Conservation (phyloP, 2,329 filamentous ascomycete species). For the Penicillium janthinellum region DNA sequence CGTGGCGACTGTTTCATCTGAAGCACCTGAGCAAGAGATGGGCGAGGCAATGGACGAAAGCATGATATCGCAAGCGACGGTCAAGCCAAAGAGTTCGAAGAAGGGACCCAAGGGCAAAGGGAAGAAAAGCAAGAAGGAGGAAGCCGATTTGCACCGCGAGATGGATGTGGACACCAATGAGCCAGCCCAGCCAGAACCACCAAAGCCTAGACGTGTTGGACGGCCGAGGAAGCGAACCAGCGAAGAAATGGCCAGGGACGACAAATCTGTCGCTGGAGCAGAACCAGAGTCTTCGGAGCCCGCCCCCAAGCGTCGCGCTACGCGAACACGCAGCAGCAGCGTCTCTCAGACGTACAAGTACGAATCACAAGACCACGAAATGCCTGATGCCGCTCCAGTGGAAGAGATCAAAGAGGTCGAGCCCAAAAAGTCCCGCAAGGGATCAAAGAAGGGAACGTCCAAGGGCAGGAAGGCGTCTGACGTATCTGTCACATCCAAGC, state of each 20-base stretch:
- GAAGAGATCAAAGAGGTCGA: slow-evolving; percentile 32
- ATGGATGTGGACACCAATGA: slow-evolving; percentile 35
- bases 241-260: slow-evolving; percentile 51
- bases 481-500: slow-evolving; percentile 51
- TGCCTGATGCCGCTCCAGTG: slow-evolving; percentile 30
- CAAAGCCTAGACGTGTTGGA: slow-evolving; percentile 38
- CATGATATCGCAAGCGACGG: slow-evolving; percentile 52
- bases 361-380: slow-evolving; percentile 41
- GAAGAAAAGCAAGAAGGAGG: slow-evolving; percentile 45
- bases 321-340: slow-evolving; percentile 54
- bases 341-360: slow-evolving; percentile 39
- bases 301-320: slow-evolving; percentile 62
- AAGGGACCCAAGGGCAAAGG: slow-evolving; percentile 41
- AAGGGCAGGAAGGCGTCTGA: slow-evolving; percentile 55
- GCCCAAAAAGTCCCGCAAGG: slow-evolving; percentile 50
- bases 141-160: slow-evolving; percentile 47
- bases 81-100: slow-evolving; percentile 57
- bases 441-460: slow-evolving; percentile 44
- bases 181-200: slow-evolving; percentile 30
- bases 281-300: slow-evolving; percentile 35
- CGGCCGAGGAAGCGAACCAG: slow-evolving; percentile 66
- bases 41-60: slow-evolving; percentile 61
- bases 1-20: slow-evolving; percentile 46
- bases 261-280: slow-evolving; percentile 19
- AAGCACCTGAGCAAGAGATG: slow-evolving; percentile 44